Base-by-base conservation (phyloP, 2,329 filamentous ascomycete genomes). In the Clarireedia hainanense region DNA sequence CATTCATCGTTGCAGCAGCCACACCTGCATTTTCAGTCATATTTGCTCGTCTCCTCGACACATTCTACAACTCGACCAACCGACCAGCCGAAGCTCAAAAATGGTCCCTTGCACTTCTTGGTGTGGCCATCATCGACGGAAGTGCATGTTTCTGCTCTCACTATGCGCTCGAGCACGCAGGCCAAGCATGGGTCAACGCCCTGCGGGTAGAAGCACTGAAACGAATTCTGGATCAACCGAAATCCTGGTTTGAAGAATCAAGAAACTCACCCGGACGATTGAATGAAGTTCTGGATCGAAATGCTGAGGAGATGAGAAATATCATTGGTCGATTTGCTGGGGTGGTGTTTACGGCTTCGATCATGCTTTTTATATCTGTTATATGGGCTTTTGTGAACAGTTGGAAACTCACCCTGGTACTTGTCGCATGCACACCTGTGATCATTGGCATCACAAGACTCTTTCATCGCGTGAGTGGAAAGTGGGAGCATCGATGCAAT, bases 271-370 rank as follows among this genome's bases (percentile, higher is more conserved):
- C 86, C 0, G 75, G 76, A 0, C 76, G 77, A 2, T 76, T 97
- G 43, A 83, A 78, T 0, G 84, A 89, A 58, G 86, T 80, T 46
- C 77, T 97, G 0, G 89, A 95, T 64, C 80, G 86, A 15, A 88
- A 89, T 64, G 88, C 86, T 0, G 91, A 97, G 68, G 90, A 96
- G 67, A 91, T 94, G 81, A 81, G 88, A 7, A 91, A 89, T 63
- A 74, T 97, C 0, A 77, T 95, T 0, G 87, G 88, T 2, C 81
- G 87, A 1, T 95, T 96, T 65, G 77, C 85, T 0, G 86, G 87
- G 1, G 81, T 87, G 52, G 70, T 86, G 0, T 75, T 91, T 14
- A 80, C 86, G 9, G 84, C 88, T 3, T 67, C 76, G 0, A 71
- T 82, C 51, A 91, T 95, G 78, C 76, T 88, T 17, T 56, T 73